Evolutionary conservation across 129 eudicot species (phyloP), one percentile per base, ranked within the genome.

Genomic region (Flaveria ramosissima): DNA sequence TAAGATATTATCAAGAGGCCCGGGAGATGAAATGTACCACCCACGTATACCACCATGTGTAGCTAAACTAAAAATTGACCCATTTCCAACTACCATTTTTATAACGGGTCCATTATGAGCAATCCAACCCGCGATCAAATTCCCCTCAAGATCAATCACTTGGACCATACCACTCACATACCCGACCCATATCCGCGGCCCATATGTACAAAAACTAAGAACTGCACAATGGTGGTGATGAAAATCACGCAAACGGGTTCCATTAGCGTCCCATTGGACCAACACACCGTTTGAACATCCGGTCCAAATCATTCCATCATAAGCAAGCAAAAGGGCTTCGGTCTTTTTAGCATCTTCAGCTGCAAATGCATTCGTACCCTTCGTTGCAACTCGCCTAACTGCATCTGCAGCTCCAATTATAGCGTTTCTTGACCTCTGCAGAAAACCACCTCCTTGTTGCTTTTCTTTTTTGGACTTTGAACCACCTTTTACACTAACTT

Each of bases 361-460:
- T 4, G 59, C 71, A 77, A 87, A 95, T 27, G 97, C 96, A 61
- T 89, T 89, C 9, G 97, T 79, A 1, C 99, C 96, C 73, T 87
- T 91, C 9, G 98, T 81, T 53, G 99, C 99, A n/a, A 89, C 98
- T 68, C 99, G 86, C 20, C 96, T 87, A 71, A 95, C 99, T 55
- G 99, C 99, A 83, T 95, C 99, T 23, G 99, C 99, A 64, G 99
- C 99, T 41, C 99, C 99, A 85, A 89, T 84, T 52, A 95, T 77
- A 60, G 99, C 99, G 27, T 95, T 89, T 26, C 97, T 96, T 71
- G 99, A 95, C 32, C 96, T 74, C 53, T 95, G 99, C 74, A 95
- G 43, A 76, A 95, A 95, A 71, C 93, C 76, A 78, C 74, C 81
- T 57, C 90, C 92, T 82, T 81, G 89, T 24, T 90, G 82, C 72